Evolutionary conservation across 371 early-diverging fungal species (phyloP).

Genomic region (Mucor racemosus): DNA sequence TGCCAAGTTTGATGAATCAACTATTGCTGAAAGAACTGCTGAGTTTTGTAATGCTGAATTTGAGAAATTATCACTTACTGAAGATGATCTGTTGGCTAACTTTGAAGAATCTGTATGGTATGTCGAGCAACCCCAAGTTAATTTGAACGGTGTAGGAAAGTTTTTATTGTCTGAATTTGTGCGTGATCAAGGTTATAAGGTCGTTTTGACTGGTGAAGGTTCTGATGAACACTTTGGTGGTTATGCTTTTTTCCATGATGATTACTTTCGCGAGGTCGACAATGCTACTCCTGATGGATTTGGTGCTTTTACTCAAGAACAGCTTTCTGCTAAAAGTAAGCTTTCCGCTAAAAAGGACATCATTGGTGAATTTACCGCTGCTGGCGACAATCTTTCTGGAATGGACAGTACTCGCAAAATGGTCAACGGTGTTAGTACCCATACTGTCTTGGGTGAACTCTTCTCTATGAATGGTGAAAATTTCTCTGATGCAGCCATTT

Average conservation of each 20-base stretch:
- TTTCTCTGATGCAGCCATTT: background rate
- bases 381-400: background rate
- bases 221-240: slow-evolving; percentile 72
- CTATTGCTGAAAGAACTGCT: slow-evolving; percentile 32
- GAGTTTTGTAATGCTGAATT: slow-evolving; percentile 20
- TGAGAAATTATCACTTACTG: slow-evolving; percentile 20
- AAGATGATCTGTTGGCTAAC: background rate
- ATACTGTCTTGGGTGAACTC: background rate
- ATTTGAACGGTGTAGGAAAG: slow-evolving; percentile 10
- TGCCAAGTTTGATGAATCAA: slow-evolving; percentile 21
- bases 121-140: slow-evolving; percentile 21
- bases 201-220: slow-evolving; percentile 68
- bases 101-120: slow-evolving; percentile 35
- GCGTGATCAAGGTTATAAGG: slow-evolving; percentile 44
- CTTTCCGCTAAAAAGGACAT: background rate
- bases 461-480: background rate
- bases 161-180: slow-evolving; percentile 25
- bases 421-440: slow-evolving; percentile 9
- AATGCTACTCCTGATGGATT: slow-evolving; percentile 23
- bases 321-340: background rate
- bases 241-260: slow-evolving; percentile 55
- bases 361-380: background rate
- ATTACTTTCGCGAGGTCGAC: slow-evolving; percentile 33
- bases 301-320: slow-evolving; percentile 15
- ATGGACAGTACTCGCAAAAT: slow-evolving; percentile 11